Conservation (phyloP, 306 rosid genomes). For the Medicago truncatula region MtrunA17r5.0-ANR NC_053049.1:37326501-37327000, state of each 20-base stretch:
- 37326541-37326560: constrained; percentile 91
- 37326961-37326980: constrained; percentile 95
- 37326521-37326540: constrained; percentile 84
- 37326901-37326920: constrained; percentile 84
- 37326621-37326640: constrained; percentile 74
- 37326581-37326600: constrained; percentile 84
- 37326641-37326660: constrained; percentile 79
- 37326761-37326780: constrained; percentile 90
- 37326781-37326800: constrained; percentile 85
- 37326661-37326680: constrained; percentile 85
- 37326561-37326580: constrained; percentile 87
- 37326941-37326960: constrained; percentile 90
- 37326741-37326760: constrained; percentile 88
- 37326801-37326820: constrained; percentile 84
- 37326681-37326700: constrained; percentile 95
- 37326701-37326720: constrained; percentile 78
- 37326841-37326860: constrained; percentile 92
- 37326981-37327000: constrained; percentile 87
- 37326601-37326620: constrained; percentile 89
- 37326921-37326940: constrained; percentile 89
- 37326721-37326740: constrained; percentile 69
- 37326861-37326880: constrained; percentile 91
- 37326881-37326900: constrained; percentile 84
- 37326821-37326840: constrained; percentile 99
- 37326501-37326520: constrained; percentile 88